Evolutionary conservation across 306 rosid genomes (phyloP).

Genomic region (Morella rubra): DNA sequence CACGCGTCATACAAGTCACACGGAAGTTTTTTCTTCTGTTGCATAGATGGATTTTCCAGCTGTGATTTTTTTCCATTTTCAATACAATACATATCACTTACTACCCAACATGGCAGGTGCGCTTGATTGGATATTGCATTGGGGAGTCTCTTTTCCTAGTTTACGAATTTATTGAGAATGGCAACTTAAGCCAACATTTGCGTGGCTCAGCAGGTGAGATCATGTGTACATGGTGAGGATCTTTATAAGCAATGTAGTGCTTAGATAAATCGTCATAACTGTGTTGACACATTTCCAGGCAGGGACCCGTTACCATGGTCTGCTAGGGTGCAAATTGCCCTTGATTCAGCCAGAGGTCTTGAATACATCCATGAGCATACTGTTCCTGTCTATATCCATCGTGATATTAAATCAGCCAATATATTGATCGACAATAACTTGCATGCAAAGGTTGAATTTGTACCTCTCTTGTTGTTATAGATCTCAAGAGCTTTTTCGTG

Average conservation of each 20-base stretch:
- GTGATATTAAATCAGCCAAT: conserved; percentile 96
- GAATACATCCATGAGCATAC: conserved; percentile 98
- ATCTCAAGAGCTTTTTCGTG: conserved; percentile 22
- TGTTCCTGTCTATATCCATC: conserved; percentile 94
- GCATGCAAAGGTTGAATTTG: conserved; percentile 68
- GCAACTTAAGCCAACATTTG: conserved; percentile 78
- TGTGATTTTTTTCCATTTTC: neutral
- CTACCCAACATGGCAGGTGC: conserved; percentile 58
- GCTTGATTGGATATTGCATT: conserved; percentile 88
- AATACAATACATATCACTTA: neutral
- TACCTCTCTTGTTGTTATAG: conserved; percentile 1
- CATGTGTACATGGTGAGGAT: conserved; percentile 13
- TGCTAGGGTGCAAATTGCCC: conserved; percentile 83
- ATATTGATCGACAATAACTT: conserved; percentile 81
- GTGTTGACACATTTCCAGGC: conserved; percentile 40
- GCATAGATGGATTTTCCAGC: neutral
- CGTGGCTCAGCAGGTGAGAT: conserved; percentile 82
- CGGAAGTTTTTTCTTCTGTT: neutral
- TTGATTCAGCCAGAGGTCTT: conserved; percentile 97
- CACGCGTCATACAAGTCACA: neutral
- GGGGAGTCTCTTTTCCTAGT: conserved; percentile 89
- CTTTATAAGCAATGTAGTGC: conserved; percentile 1
- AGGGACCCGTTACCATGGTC: conserved; percentile 85
- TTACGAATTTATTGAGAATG: conserved; percentile 51
- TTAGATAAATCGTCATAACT: conserved; percentile 14